A percentile compares a stretch with the other conserved stretches of the same genome.
Conservation (phyloP, 148 eudicot species). For the Rhododendron molle region DNA sequence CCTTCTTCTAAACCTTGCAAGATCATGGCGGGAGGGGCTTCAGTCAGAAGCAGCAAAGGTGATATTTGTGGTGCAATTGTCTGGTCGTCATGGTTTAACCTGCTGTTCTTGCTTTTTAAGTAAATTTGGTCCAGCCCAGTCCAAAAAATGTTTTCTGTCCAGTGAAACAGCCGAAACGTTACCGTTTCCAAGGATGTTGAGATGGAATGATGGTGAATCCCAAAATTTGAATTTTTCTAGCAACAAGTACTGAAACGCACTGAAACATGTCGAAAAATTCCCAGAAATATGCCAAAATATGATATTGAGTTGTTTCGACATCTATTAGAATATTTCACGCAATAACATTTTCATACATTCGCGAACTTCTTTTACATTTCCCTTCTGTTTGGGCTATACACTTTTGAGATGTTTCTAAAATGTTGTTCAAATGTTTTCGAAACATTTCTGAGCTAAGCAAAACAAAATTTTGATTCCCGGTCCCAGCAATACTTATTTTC, state of each 20-base stretch:
- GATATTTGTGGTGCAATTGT: conserved; percentile 5
- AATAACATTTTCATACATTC: not conserved
- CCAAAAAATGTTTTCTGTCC: not conserved
- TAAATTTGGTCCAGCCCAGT: not conserved
- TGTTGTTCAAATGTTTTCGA: not conserved
- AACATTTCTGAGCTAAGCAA: not conserved
- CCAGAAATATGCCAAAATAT: not conserved
- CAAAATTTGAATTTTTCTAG: not conserved
- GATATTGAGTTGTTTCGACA: not conserved
- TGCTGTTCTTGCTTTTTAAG: not conserved
- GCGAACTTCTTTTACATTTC: not conserved
- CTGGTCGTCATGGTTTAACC: not conserved
- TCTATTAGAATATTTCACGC: not conserved
- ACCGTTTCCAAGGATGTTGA: not conserved
- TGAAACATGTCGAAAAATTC: not conserved
- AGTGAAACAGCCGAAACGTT: not conserved
- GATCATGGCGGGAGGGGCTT: conserved; percentile 91
- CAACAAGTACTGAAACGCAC: not conserved
- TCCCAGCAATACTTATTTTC: not conserved
- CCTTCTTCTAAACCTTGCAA: conserved; percentile 73
- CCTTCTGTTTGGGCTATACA: not conserved
- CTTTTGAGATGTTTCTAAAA: not conserved
- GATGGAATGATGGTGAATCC: not conserved
- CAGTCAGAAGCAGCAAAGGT: conserved; percentile 98
- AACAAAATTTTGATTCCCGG: not conserved